Conservation (phyloP, 495 filamentous ascomycete species). For the Saxispiralis lemnorum region DNA sequence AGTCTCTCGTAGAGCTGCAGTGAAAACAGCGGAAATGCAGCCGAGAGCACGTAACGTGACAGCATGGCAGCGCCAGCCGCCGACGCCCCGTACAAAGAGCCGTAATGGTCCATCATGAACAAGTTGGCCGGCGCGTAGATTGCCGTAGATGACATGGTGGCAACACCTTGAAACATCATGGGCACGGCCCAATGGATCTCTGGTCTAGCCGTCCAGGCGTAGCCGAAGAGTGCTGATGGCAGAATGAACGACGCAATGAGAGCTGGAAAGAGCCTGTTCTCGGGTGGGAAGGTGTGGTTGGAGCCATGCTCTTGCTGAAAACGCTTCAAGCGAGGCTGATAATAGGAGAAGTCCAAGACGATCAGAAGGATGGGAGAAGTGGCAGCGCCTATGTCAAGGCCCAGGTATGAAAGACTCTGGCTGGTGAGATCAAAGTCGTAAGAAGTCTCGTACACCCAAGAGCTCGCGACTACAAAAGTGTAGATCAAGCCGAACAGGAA, state of each 20-base stretch:
- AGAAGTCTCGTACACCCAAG: conserved; percentile 13
- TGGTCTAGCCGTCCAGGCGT: conserved; percentile 29
- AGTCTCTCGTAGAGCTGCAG: conserved; percentile 26
- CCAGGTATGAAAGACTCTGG: conserved; percentile 18
- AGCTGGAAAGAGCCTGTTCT: conserved; percentile 15
- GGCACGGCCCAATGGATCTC: conserved; percentile 34
- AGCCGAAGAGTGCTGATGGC: conserved; percentile 25
- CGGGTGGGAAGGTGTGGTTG: conserved; percentile 14
- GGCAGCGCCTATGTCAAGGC: conserved; percentile 12
- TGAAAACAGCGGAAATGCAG: conserved; percentile 45
- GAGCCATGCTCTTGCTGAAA: conserved; percentile 1
- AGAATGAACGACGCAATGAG: conserved; percentile 15
- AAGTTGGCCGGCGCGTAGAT: conserved; percentile 13
- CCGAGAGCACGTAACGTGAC: conserved; percentile 43
- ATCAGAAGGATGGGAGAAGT: conserved; percentile 12
- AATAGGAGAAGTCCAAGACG: conserved; percentile 9
- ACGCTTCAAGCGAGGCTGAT: conserved; percentile 13
- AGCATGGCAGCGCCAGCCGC: conserved; percentile 48
- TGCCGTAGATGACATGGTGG: conserved; percentile 3
- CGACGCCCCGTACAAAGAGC: conserved; percentile 38
- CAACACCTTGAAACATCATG: conserved; percentile 31
- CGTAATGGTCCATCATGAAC: conserved; percentile 45
- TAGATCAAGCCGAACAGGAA: conserved; percentile 21
- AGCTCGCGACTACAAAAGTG: conserved; percentile 16
- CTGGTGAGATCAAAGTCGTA: conserved; percentile 15